These are phyloP conservation scores for Allomyces macrogynus DNA, from an alignment of 192 early-diverging fungal genomes.

Conservation along the genomic window DNA sequence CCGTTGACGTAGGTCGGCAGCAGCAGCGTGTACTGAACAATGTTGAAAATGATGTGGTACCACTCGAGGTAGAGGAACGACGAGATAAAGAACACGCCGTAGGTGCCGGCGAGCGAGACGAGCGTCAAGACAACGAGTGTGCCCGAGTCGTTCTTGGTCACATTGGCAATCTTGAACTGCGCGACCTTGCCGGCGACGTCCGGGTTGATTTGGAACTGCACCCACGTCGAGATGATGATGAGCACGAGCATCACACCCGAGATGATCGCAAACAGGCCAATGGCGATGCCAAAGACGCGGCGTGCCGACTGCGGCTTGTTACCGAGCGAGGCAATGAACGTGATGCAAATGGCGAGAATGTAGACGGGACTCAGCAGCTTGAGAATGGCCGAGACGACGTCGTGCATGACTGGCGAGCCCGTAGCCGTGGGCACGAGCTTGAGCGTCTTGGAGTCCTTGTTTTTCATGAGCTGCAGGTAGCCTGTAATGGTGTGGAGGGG, in stretches of 20 bases:
- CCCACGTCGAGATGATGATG: slow-evolving; percentile 41
- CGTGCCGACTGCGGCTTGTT: slow-evolving; percentile 88
- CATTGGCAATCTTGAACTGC: slow-evolving; percentile 14
- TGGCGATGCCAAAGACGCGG: slow-evolving; percentile 47
- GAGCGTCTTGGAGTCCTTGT: slow-evolving; percentile 1
- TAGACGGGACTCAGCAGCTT: slow-evolving; percentile 51
- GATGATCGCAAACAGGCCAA: slow-evolving; percentile 65
- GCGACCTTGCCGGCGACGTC: slow-evolving; percentile 3
- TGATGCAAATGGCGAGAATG: slow-evolving; percentile 53
- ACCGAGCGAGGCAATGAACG: slow-evolving; percentile 78
- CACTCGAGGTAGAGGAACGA: slow-evolving; percentile 38
- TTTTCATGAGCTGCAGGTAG: slow-evolving; percentile 6
- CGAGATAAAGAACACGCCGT: slow-evolving; percentile 58
- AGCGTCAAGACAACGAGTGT: slow-evolving; percentile 39
- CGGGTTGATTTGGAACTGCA: slow-evolving; percentile 20
- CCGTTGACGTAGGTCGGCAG: slow-evolving; percentile 20
- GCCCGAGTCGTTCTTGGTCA: slow-evolving; percentile 32
- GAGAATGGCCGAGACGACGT: slow-evolving; percentile 37
- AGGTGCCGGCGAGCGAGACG: slow-evolving; percentile 58
- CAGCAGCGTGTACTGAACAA: slow-evolving; percentile 25
- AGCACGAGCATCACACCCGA: slow-evolving; percentile 64
- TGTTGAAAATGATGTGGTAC: slow-evolving; percentile 2
- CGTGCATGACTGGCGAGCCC: slow-evolving; percentile 1
- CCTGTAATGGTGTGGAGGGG: too few relatives aligned
- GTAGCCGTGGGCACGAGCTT: slow-evolving; percentile 1